A percentile compares a stretch with the other conserved stretches of the same genome.
Conservation (phyloP, 257 asterid species). For the Anisodus tanguticus region DNA sequence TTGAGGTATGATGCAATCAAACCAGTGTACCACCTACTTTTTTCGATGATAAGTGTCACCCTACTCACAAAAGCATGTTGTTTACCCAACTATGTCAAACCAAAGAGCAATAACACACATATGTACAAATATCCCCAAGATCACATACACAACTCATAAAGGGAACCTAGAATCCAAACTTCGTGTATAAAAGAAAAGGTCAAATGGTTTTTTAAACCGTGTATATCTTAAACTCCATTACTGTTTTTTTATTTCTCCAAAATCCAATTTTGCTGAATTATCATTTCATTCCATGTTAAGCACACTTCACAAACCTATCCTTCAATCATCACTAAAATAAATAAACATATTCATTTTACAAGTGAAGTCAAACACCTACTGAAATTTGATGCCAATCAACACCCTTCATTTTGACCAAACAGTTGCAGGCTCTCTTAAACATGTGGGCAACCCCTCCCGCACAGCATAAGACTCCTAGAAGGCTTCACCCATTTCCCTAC, state of each 20-base stretch:
- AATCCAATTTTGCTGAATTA: background rate
- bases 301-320: background rate
- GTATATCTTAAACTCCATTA: background rate
- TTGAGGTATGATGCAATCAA: constrained; percentile 5
- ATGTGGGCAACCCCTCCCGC: background rate
- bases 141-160: background rate
- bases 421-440: background rate
- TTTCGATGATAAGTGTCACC: background rate
- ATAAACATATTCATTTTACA: background rate
- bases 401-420: constrained; percentile 23
- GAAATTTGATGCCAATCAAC: constrained; percentile 12
- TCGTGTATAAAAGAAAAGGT: background rate
- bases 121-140: background rate
- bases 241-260: background rate
- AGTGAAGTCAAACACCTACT: background rate
- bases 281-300: background rate
- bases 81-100: background rate
- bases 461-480: background rate
- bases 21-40: background rate
- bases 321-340: constrained; percentile 21
- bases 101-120: background rate
- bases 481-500: background rate
- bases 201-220: background rate
- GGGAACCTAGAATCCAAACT: background rate
- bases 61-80: background rate